A percentile compares a stretch with the other conserved stretches of the same genome.
Conservation (phyloP, 306 rosid genomes). For the Vicia faba region DNA sequence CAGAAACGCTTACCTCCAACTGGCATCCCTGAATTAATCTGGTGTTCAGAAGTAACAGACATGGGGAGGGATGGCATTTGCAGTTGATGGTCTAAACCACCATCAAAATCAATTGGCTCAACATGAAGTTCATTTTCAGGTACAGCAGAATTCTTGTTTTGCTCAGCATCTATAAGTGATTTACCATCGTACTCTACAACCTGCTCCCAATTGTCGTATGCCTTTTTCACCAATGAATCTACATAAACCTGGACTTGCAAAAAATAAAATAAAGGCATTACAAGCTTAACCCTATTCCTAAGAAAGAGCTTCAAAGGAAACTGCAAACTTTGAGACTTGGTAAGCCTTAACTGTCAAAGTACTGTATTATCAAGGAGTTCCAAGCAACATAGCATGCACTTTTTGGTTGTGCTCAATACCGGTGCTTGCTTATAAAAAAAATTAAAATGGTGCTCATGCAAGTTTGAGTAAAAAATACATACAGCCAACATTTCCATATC, state of each 20-base stretch:
- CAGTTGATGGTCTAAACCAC: constrained; percentile 58
- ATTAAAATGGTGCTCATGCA: background rate
- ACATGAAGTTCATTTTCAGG: constrained; percentile 59
- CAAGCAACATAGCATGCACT: background rate
- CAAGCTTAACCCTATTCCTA: constrained; percentile 29
- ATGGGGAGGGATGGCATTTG: constrained; percentile 46
- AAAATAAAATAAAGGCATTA: constrained; percentile 34
- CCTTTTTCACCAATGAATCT: constrained; percentile 89
- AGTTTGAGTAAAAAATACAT: constrained; percentile 22
- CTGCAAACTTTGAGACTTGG: constrained; percentile 23
- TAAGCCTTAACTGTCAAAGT: constrained; percentile 24
- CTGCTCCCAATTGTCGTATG: constrained; percentile 92
- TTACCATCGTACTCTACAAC: constrained; percentile 93
- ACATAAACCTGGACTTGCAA: constrained; percentile 75
- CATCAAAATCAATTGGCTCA: constrained; percentile 49
- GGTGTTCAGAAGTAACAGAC: constrained; percentile 64
- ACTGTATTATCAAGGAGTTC: constrained; percentile 12
- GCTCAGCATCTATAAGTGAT: constrained; percentile 62
- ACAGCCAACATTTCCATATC: background rate
- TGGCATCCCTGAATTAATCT: constrained; percentile 54
- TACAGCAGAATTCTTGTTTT: constrained; percentile 44
- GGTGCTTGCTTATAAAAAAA: background rate
- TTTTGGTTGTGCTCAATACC: constrained; percentile 15
- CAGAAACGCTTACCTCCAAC: constrained; percentile 57
- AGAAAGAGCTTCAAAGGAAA: constrained; percentile 26